phyloP scores from a whole-genome alignment of 495 filamentous ascomycete species.

The Aspergillus homomorphus region DNA sequence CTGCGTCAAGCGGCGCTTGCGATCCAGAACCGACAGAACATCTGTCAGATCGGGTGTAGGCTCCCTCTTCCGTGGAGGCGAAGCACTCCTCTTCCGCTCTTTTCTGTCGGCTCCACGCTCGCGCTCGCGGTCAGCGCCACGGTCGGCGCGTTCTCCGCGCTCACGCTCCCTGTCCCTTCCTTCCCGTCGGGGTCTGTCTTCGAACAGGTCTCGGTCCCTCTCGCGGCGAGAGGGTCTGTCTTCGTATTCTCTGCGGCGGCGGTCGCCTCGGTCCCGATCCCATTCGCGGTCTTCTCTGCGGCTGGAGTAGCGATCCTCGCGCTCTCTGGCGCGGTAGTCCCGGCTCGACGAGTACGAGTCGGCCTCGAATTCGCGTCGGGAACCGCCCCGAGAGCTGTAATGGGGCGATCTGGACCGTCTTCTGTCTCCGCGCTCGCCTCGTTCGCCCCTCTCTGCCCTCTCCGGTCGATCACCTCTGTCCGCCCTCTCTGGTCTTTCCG shows the following conservation, averaged over 20 bases:
- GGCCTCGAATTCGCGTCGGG: conserved; percentile 65
- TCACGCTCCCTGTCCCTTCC: conserved; percentile 41
- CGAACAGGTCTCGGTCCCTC: conserved; percentile 56
- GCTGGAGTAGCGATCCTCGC: conserved; percentile 79
- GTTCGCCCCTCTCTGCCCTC: conserved; percentile 52
- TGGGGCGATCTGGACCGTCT: conserved; percentile 76
- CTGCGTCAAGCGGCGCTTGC: conserved; percentile 88
- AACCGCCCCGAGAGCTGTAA: conserved; percentile 52
- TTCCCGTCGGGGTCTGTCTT: conserved; percentile 59
- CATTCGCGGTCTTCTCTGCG: conserved; percentile 63
- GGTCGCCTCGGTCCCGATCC: conserved; percentile 67
- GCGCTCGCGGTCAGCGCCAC: conserved; percentile 22
- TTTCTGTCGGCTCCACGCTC: conserved; percentile 35
- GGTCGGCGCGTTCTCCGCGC: conserved; percentile 33
- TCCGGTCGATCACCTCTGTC: conserved; percentile 53
- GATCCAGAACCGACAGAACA: conserved; percentile 68
- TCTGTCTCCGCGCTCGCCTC: conserved; percentile 55
- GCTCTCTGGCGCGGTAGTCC: conserved; percentile 85
- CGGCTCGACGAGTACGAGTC: conserved; percentile 89
- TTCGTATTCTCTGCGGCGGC: conserved; percentile 59
- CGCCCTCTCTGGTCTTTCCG: conserved; percentile 47
- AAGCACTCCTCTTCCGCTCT: conserved; percentile 72
- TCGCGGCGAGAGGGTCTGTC: conserved; percentile 60
- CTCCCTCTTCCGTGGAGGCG: conserved; percentile 86
- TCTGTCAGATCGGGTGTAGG: conserved; percentile 94